Evolutionary conservation across 2,329 filamentous ascomycete species (phyloP).

Genomic region (Leptosphaerulina australis): DNA sequence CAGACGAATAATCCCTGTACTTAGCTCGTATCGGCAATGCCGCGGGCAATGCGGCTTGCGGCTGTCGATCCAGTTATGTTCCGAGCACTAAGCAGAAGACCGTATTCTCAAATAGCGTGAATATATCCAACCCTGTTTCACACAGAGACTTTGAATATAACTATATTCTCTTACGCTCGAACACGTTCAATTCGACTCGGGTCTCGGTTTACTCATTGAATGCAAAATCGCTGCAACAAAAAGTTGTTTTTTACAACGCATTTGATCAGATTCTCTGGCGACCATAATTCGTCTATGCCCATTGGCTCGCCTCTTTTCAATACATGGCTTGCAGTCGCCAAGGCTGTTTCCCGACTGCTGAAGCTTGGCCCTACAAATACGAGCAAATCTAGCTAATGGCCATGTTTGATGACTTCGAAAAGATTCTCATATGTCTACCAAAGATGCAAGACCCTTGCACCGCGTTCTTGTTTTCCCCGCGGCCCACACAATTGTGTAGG

Average conservation of each 20-base stretch:
- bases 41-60: slow-evolving; percentile 6
- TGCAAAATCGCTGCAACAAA: no score
- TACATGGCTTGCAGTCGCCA: slow-evolving; percentile 16
- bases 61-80: neutral
- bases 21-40: slow-evolving; percentile 12
- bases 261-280: neutral
- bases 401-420: neutral
- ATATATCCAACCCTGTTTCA: slow-evolving; percentile 2
- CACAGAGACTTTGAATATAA: slow-evolving; percentile 2
- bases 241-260: neutral
- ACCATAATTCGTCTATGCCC: neutral
- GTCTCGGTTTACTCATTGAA: no score
- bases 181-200: no score
- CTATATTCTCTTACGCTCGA: neutral
- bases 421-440: neutral
- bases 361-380: slow-evolving; percentile 9
- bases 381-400: neutral
- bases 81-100: neutral
- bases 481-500: neutral
- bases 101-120: neutral
- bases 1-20: neutral
- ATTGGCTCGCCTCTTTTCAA: slow-evolving; percentile 9
- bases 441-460: neutral
- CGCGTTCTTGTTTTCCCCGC: neutral
- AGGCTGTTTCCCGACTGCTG: slow-evolving; percentile 2